phyloP scores from a whole-genome alignment of 176 grass and related monocot genomes.

The Triticum monococcum region DNA sequence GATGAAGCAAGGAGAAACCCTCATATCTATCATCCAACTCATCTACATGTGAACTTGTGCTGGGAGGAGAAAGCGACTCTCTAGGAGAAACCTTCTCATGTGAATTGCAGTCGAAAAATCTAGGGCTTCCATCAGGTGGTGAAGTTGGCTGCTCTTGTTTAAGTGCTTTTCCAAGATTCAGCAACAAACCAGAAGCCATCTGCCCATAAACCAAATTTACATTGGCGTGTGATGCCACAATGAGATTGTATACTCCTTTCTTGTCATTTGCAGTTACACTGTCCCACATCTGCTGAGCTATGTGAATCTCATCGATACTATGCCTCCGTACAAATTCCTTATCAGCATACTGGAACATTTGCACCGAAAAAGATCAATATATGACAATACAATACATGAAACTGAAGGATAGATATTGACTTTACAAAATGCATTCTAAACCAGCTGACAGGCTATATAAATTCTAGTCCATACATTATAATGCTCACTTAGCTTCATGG shows the following conservation, averaged over 20 bases:
- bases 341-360: slow-evolving; percentile 81
- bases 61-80: slow-evolving; percentile 46
- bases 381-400: slow-evolving; percentile 15
- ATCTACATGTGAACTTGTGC: slow-evolving; percentile 50
- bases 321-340: slow-evolving; percentile 64
- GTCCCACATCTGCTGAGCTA: slow-evolving; percentile 80
- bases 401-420: neutral
- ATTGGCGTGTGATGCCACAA: slow-evolving; percentile 70
- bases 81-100: slow-evolving; percentile 48
- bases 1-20: slow-evolving; percentile 92
- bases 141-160: slow-evolving; percentile 58
- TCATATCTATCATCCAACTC: slow-evolving; percentile 55
- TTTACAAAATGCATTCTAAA: slow-evolving; percentile 16
- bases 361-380: slow-evolving; percentile 24
- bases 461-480: slow-evolving; percentile 16
- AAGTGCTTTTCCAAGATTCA: slow-evolving; percentile 69
- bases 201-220: slow-evolving; percentile 72
- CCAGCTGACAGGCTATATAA: slow-evolving; percentile 1
- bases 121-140: slow-evolving; percentile 53
- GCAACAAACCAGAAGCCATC: slow-evolving; percentile 31
- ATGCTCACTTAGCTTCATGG: slow-evolving; percentile 18
- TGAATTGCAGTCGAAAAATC: slow-evolving; percentile 49
- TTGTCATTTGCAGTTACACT: slow-evolving; percentile 71
- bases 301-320: slow-evolving; percentile 52
- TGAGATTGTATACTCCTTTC: slow-evolving; percentile 71